phyloP scores from a whole-genome alignment of 139 green algal genomes.

The Nannochloris sp. region DNA sequence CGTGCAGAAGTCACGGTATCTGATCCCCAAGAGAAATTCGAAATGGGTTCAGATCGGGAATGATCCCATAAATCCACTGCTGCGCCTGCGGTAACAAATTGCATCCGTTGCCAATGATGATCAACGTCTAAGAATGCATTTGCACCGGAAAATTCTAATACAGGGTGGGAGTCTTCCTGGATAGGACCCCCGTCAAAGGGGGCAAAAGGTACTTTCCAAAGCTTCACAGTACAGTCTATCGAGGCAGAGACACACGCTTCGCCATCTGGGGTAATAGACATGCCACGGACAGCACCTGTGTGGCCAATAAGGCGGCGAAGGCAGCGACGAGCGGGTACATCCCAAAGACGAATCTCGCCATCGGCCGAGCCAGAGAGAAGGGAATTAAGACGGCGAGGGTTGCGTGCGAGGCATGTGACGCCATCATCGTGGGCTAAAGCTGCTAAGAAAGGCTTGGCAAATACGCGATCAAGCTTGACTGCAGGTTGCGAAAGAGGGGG shows the following conservation, averaged over 20 bases:
- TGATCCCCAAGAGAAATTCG: slow-evolving; percentile 81
- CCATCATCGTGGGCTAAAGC: slow-evolving; percentile 84
- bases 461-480: slow-evolving; percentile 89
- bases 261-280: slow-evolving; percentile 72
- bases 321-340: slow-evolving; percentile 62
- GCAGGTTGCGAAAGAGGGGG: slow-evolving; percentile 17
- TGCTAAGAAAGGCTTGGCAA: slow-evolving; percentile 94
- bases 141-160: slow-evolving; percentile 58
- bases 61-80: slow-evolving; percentile 92
- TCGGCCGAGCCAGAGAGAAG: slow-evolving; percentile 62
- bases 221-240: slow-evolving; percentile 79
- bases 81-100: slow-evolving; percentile 81
- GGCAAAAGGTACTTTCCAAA: slow-evolving; percentile 83
- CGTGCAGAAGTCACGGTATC: slow-evolving; percentile 81
- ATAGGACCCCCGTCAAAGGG: slow-evolving; percentile 61
- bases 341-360: slow-evolving; percentile 76
- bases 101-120: slow-evolving; percentile 66
- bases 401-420: slow-evolving; percentile 77
- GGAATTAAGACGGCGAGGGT: slow-evolving; percentile 66
- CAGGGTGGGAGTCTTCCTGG: slow-evolving; percentile 38
- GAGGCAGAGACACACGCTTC: slow-evolving; percentile 66
- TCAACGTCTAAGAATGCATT: slow-evolving; percentile 72
- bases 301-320: slow-evolving; percentile 70
- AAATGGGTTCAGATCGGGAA: slow-evolving; percentile 71
- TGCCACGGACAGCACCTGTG: slow-evolving; percentile 62